phyloP scores from a whole-genome alignment of 805 yeast species.

The Zygosaccharomyces siamensis region DNA sequence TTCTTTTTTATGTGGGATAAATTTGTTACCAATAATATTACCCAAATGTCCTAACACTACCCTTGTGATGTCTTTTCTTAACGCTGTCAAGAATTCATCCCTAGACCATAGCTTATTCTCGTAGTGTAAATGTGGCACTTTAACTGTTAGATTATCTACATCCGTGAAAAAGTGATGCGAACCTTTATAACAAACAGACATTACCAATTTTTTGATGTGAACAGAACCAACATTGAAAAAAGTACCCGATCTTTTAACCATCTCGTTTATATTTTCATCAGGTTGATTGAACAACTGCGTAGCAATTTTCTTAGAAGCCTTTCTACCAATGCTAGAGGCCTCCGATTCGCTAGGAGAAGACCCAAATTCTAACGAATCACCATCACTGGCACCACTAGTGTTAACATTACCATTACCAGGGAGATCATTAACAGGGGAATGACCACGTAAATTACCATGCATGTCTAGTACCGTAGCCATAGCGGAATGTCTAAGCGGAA shows the following conservation, averaged over 20 bases:
- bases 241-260: constrained; percentile 68
- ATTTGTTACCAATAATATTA: constrained; percentile 55
- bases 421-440: constrained; percentile 8
- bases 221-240: constrained; percentile 60
- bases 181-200: constrained; percentile 68
- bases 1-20: constrained; percentile 43
- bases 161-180: constrained; percentile 53
- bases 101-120: constrained; percentile 52
- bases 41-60: constrained; percentile 56
- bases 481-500: constrained; percentile 7
- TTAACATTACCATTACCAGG: constrained; percentile 8
- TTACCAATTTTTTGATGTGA: constrained; percentile 41
- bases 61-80: constrained; percentile 54
- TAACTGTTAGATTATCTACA: constrained; percentile 50
- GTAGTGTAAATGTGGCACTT: constrained; percentile 46
- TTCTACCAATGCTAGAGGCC: constrained; percentile 6
- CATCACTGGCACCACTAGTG: constrained; percentile 15
- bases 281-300: constrained; percentile 16
- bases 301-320: constrained; percentile 13
- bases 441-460: constrained; percentile 7
- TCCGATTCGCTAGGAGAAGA: constrained; percentile 11
- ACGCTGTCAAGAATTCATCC: constrained; percentile 47
- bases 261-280: constrained; percentile 44
- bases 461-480: constrained; percentile 9
- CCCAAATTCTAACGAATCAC: constrained; percentile 19